phyloP scores from a whole-genome alignment of 163 green algal species.

The Smithsoniella earleae region DNA sequence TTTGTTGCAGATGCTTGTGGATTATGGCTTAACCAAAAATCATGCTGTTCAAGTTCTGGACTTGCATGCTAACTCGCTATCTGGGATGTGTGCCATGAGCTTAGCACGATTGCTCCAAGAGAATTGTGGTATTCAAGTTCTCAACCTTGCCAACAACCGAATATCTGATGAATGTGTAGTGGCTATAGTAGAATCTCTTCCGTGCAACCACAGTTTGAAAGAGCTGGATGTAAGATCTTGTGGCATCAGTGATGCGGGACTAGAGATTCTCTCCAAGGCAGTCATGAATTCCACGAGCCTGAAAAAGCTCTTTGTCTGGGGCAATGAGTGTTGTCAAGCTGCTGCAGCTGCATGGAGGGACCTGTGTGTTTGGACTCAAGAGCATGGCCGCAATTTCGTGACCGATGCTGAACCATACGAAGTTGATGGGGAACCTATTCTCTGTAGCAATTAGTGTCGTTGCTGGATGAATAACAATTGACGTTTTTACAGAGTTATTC shows the following conservation, averaged over 20 bases:
- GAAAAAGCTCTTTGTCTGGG: conserved; percentile 8
- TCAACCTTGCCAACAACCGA: conserved; percentile 18
- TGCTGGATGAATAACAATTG: background rate
- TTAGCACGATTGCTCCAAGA: conserved; percentile 17
- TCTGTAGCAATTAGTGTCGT: background rate
- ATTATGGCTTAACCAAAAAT: conserved; percentile 18
- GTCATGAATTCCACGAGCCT: background rate
- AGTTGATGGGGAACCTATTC: conserved; percentile 16
- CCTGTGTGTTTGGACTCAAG: no score
- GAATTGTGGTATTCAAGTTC: conserved; percentile 15
- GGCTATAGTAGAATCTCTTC: background rate
- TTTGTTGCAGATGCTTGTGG: background rate
- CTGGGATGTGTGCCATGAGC: conserved; percentile 9
- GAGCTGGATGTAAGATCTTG: conserved; percentile 6
- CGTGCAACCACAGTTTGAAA: background rate
- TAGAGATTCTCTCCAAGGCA: conserved; percentile 14
- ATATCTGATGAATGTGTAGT: conserved; percentile 20
- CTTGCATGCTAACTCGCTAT: background rate
- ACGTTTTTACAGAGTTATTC: no score
- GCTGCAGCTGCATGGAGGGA: conserved; percentile 8
- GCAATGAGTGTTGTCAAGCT: background rate
- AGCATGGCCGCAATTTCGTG: no score
- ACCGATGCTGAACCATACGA: conserved; percentile 21
- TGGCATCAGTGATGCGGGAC: conserved; percentile 5
- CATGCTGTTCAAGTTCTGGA: background rate